Evolutionary conservation across 371 early-diverging fungal genomes (phyloP), one percentile per base, ranked within the genome.

Genomic region (Chytridiales sp.): DNA sequence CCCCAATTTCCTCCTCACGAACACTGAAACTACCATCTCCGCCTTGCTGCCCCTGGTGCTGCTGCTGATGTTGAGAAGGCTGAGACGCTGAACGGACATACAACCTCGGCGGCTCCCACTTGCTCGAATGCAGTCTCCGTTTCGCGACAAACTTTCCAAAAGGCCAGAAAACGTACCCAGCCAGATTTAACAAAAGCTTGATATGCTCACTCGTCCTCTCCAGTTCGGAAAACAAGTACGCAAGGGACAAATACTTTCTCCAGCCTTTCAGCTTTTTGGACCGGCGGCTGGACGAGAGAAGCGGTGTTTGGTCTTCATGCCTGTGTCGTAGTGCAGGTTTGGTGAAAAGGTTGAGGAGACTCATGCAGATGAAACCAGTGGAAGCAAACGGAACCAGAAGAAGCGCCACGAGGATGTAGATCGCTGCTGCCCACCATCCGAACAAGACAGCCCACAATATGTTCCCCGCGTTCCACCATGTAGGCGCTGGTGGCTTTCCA

Each of bases 71-170:
- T n/a, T n/a, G n/a, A n/a, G n/a, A n/a, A n/a, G n/a, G n/a, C n/a
- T n/a, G n/a, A n/a, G n/a, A n/a, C n/a, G n/a, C n/a, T n/a, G n/a
- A n/a, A n/a, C n/a, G n/a, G n/a, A n/a, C n/a, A n/a, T n/a, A n/a
- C n/a, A n/a, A n/a, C n/a, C n/a, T n/a, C n/a, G n/a, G n/a, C n/a
- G n/a, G n/a, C n/a, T n/a, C n/a, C n/a, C n/a, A n/a, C n/a, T n/a
- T n/a, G n/a, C 38, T 46, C n/a, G 24, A 11, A 21, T 19, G 59
- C 35, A 24, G 21, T n/a, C 48, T 24, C 11, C 59, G 49, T 54
- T 70, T 72, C 31, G 74, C 91, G 2, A 95, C 88, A 68, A 89
- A 93, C 60, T 90, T 87, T 8, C 93, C 95, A 78, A 95, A 96
- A 2, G 97, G 97, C 94, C 94, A 94, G 19, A 93, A 66, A 21